Base-by-base conservation (phyloP, 1,284 basidiomycete species). In the Ceratobasidium sp. region DNA sequence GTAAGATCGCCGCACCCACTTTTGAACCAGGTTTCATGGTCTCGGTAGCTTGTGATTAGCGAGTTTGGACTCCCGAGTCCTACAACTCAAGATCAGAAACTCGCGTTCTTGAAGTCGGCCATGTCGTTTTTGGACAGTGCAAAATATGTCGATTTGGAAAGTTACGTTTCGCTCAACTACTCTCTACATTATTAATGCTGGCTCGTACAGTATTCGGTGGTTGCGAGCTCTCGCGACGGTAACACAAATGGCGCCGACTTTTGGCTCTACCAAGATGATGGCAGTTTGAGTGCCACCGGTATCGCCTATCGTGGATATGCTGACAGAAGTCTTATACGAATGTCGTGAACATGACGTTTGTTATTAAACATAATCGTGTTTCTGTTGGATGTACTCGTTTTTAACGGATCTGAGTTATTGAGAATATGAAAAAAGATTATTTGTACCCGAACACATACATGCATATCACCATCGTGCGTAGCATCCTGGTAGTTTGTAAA, bases 211-310 rank as follows among this genome's bases (percentile, higher is more conserved):
- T n/a, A n/a, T n/a, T 71, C 18, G 50, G 50, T 32, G n/a, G 57
- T 18, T 14, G 69, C 69, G 1, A 71, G 55, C 12, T 60, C 69
- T 23, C 69, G 57, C 6, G 28, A 23, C 18, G 21, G 58, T n/a
- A 41, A 70, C 59, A 21, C n/a, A 23, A n/a, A 48, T 4, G 9
- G 59, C n/a, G 59, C 67, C 1, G 55, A 30, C 16, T 70, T 55
- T 1, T 58, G 53, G 39, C 32, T 70, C 16, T 70, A 41, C 39
- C 46, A 55, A 14, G 41, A 70, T 59, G 67, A 70, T 34, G 67
- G 67, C 1, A 70, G 53, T 30, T 48, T 70, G 55, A 58, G 9
- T 57, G 41, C 41, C 2, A 70, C 58, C 26, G 67, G 67, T 8
- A 12, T 58, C n/a, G 67, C 67, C 10, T 70, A 70, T 32, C 36